A percentile compares a stretch with the other conserved stretches of the same genome.
phyloP scores from a whole-genome alignment of 1,284 basidiomycete genomes.

The Cryptococcus sp. region DNA sequence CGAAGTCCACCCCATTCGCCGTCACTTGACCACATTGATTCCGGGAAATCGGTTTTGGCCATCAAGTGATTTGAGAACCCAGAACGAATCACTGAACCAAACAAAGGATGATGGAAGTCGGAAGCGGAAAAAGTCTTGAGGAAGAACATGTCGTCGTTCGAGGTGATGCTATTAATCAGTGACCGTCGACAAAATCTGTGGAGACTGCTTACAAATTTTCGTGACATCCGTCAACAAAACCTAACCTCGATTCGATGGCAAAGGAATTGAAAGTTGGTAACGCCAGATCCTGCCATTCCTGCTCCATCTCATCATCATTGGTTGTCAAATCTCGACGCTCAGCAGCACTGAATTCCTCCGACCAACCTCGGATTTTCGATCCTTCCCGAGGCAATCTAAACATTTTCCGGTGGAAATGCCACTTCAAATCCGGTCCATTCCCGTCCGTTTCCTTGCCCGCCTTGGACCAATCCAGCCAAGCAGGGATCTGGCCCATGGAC shows the following conservation, averaged over 20 bases:
- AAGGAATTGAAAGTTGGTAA: constrained; percentile 43
- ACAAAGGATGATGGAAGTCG: constrained; percentile 38
- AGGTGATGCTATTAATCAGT: constrained; percentile 19
- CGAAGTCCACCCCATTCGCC: constrained; percentile 43
- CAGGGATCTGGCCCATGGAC: constrained; percentile 35
- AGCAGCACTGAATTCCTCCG: neutral
- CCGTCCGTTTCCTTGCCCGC: neutral
- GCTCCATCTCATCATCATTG: constrained; percentile 13
- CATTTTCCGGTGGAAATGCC: constrained; percentile 39
- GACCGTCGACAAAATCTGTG: neutral
- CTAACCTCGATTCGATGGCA: constrained; percentile 33
- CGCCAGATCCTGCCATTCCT: constrained; percentile 24
- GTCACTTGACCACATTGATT: constrained; percentile 15
- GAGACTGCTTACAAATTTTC: constrained; percentile 28
- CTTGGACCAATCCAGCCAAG: constrained; percentile 35
- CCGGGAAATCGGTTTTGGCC: constrained; percentile 13
- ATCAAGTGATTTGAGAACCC: constrained; percentile 9
- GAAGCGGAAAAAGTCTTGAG: constrained; percentile 18
- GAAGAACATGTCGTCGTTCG: constrained; percentile 46
- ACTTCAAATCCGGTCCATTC: constrained; percentile 11
- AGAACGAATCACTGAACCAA: constrained; percentile 28
- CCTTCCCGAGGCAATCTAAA: constrained; percentile 32
- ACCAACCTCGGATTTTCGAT: constrained; percentile 7
- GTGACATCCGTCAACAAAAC: constrained; percentile 26
- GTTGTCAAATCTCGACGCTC: neutral